Percentiles rank a stretch among this genome's conserved stretches.
Evolutionary conservation across 352 stramenopile genomes (phyloP).

Genomic region (Phytopythium chamaehyphon): DNA sequence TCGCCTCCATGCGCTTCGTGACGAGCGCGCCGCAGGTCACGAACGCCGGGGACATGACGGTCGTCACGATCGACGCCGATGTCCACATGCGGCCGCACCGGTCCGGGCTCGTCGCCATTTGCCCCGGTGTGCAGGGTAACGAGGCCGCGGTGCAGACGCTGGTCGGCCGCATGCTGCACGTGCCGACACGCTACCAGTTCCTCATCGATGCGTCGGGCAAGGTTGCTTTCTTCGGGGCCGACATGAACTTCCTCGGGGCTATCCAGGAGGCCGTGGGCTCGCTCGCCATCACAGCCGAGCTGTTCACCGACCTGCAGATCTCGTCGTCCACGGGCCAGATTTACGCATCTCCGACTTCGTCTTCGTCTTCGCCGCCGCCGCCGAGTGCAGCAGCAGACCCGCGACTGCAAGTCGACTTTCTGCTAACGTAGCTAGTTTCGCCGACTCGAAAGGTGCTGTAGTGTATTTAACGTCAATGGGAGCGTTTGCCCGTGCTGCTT

Average conservation of each 20-base stretch:
- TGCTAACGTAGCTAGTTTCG: slow-evolving; percentile 26
- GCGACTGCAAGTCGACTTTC: slow-evolving; percentile 33
- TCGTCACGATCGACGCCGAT: slow-evolving; percentile 39
- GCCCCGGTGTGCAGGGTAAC: slow-evolving; percentile 29
- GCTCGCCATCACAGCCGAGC: slow-evolving; percentile 33
- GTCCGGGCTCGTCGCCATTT: slow-evolving; percentile 38
- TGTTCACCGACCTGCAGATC: slow-evolving; percentile 43
- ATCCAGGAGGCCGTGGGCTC: slow-evolving; percentile 39
- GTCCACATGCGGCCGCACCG: slow-evolving; percentile 36
- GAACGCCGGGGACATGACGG: slow-evolving; percentile 28
- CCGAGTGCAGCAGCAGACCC: slow-evolving; percentile 10
- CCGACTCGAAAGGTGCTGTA: too few species aligned
- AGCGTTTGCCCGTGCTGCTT: too few species aligned
- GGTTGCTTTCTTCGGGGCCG: slow-evolving; percentile 51
- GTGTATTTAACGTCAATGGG: slow-evolving; percentile 1
- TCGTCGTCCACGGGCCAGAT: slow-evolving; percentile 57
- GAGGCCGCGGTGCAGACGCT: slow-evolving; percentile 50
- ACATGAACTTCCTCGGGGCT: slow-evolving; percentile 53
- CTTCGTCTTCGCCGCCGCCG: background rate
- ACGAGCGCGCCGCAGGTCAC: slow-evolving; percentile 26
- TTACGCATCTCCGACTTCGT: slow-evolving; percentile 5
- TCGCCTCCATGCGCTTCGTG: slow-evolving; percentile 29
- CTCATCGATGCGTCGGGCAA: slow-evolving; percentile 36
- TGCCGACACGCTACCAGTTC: slow-evolving; percentile 48
- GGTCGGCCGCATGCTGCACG: slow-evolving; percentile 29